Evolutionary conservation across 2,329 filamentous ascomycete genomes (phyloP), one percentile per base, ranked within the genome.

Genomic region (Talaromyces verruculosus): DNA sequence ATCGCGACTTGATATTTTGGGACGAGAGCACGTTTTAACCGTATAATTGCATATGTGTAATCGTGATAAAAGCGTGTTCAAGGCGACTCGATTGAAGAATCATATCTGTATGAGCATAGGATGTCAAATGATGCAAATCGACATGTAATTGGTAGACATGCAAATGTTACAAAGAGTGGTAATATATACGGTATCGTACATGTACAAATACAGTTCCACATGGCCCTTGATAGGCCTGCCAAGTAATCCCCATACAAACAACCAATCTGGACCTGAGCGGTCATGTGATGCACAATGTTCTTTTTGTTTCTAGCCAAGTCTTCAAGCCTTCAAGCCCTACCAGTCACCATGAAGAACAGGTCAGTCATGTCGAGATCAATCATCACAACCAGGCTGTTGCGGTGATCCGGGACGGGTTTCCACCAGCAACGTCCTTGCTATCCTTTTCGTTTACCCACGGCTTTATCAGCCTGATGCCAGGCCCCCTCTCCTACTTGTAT

Each of bases 241-340:
- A 39, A 37, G 33, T 4, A 51, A 15, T 51, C 47, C 25, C 28
- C 49, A 53, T 53, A 53, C 49, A 53, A 53, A 53, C 49, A 58
- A 17, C 35, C 35, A 13, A 37, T 37, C 35, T 37, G 11, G 15
- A 37, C 30, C n/a, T 17, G 55, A 3, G 2, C 13, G 55, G 33
- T 41, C 35, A 41, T 37, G 55, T 58, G 55, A 35, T 37, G 33
- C 33, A 58, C 37, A n/a, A 45, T 37, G 22, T 60, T 60, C 57
- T 60, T 45, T 60, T 41, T 41, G 57, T 60, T 60, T 60, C 57
- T 60, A 60, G 57, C 39, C 57, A 41, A 60, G 57, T 45, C 57
- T 60, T 11, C 49, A 30, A 30, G 28, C 22, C 22, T 30, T 30
- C 28, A 53, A 53, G 49, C 49, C 17, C 49, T 33, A 33, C 28